These are phyloP conservation scores for Globisporangium lucens DNA, from an alignment of 352 stramenopile genomes.

Conservation along the genomic window DNA sequence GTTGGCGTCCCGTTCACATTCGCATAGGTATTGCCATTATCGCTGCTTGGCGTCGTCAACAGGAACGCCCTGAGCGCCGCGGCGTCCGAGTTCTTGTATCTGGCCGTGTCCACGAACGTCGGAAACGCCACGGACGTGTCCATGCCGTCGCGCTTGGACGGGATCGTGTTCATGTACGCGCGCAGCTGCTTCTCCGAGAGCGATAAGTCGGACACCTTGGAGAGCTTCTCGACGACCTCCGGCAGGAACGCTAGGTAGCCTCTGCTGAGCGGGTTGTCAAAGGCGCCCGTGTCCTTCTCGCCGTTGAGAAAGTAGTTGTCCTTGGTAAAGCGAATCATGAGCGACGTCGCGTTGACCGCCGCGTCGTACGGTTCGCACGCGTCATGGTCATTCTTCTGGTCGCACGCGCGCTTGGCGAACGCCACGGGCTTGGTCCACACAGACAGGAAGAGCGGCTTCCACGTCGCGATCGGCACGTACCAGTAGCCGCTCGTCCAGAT, in stretches of 20 bases:
- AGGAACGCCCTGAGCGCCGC: slow-evolving; percentile 29
- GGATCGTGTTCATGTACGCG: slow-evolving; percentile 51
- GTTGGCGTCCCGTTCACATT: neutral
- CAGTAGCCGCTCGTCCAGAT: slow-evolving; percentile 55
- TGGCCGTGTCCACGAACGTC: slow-evolving; percentile 49
- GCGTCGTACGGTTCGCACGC: slow-evolving; percentile 33
- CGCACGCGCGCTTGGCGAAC: slow-evolving; percentile 22
- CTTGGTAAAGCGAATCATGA: slow-evolving; percentile 67
- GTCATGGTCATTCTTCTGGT: neutral
- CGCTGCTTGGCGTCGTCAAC: neutral
- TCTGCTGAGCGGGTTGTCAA: slow-evolving; percentile 22
- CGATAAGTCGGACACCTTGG: slow-evolving; percentile 21
- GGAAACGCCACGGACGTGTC: slow-evolving; percentile 41
- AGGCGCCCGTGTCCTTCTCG: slow-evolving; percentile 15
- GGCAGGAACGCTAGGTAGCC: slow-evolving; percentile 39
- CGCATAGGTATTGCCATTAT: too few species aligned
- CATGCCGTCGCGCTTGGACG: slow-evolving; percentile 61
- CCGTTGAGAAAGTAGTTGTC: slow-evolving; percentile 52
- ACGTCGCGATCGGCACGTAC: slow-evolving; percentile 40
- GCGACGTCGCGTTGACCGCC: slow-evolving; percentile 48
- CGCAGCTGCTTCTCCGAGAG: slow-evolving; percentile 38
- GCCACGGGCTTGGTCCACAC: slow-evolving; percentile 26
- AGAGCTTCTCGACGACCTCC: slow-evolving; percentile 33
- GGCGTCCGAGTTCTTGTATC: slow-evolving; percentile 39
- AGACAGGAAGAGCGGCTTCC: slow-evolving; percentile 28